phyloP scores from a whole-genome alignment of 495 filamentous ascomycete species.

The Daldinia vernicosa region DNA sequence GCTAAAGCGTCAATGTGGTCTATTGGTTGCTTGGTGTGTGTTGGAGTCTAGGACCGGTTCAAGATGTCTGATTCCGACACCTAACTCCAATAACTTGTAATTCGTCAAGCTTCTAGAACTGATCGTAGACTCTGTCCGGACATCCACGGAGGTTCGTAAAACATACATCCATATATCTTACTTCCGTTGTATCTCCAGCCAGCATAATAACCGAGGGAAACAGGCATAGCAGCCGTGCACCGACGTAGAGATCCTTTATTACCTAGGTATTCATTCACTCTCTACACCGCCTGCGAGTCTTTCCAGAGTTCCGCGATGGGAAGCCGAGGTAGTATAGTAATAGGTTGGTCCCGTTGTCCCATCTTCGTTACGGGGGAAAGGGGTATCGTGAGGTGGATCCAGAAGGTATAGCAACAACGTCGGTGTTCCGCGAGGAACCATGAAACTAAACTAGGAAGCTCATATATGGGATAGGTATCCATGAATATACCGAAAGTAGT shows the following conservation, averaged over 20 bases:
- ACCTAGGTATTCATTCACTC: neutral
- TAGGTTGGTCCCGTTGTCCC: neutral
- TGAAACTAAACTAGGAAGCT: too few species aligned
- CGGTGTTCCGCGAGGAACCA: too few species aligned
- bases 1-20: neutral
- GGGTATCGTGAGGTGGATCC: neutral
- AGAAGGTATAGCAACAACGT: too few species aligned
- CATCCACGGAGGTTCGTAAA: neutral
- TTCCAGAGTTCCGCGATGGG: neutral
- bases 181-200: neutral
- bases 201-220: neutral
- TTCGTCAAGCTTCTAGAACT: too few species aligned
- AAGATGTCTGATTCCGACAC: too few species aligned
- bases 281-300: neutral
- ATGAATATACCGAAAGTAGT: too few species aligned
- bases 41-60: neutral
- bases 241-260: neutral
- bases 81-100: too few species aligned
- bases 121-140: neutral
- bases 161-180: neutral
- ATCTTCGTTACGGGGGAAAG: neutral
- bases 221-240: neutral
- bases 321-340: neutral
- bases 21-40: neutral
- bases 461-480: too few species aligned